Conservation (phyloP, 352 stramenopile species). For the Globisporangium radiosum region DNA sequence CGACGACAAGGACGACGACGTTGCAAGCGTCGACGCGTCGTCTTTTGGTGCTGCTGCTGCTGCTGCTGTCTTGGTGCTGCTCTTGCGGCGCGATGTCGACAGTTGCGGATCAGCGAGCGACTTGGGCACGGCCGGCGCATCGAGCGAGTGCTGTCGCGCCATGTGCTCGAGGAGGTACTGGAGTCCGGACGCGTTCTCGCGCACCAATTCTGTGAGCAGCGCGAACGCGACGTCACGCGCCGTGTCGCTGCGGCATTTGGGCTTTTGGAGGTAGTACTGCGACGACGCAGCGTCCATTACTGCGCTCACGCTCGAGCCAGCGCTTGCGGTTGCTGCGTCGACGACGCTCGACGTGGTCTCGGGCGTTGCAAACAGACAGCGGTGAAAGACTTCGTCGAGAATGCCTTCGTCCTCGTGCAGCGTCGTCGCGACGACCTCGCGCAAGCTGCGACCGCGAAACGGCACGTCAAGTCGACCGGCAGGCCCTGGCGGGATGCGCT, state of each 20-base stretch:
- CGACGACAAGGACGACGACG: no score
- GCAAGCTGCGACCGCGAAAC: conserved; percentile 37
- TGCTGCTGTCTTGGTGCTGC: conserved; percentile 21
- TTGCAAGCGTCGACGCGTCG: conserved; percentile 9
- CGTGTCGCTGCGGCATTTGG: conserved; percentile 75
- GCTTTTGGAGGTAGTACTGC: conserved; percentile 72
- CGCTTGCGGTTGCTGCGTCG: conserved; percentile 10
- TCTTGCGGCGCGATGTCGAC: conserved; percentile 40
- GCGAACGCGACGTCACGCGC: conserved; percentile 74
- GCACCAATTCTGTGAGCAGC: conserved; percentile 58
- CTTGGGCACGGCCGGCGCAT: conserved; percentile 29
- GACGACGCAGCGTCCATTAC: conserved; percentile 26
- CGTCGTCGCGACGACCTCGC: conserved; percentile 35
- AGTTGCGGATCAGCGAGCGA: conserved; percentile 12
- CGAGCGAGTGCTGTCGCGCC: conserved; percentile 66
- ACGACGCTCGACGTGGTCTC: conserved; percentile 16
- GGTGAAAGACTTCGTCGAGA: conserved; percentile 61
- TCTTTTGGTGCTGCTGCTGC: conserved; percentile 4
- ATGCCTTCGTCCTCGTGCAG: conserved; percentile 55
- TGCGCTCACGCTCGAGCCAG: not conserved
- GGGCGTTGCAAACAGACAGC: conserved; percentile 61
- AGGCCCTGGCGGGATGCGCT: conserved; percentile 47
- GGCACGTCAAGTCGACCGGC: conserved; percentile 33
- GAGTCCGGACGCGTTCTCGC: conserved; percentile 53
- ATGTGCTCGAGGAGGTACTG: conserved; percentile 71